phyloP scores from a whole-genome alignment of 345 rosid genomes.

The Kernera saxatilis region DNA sequence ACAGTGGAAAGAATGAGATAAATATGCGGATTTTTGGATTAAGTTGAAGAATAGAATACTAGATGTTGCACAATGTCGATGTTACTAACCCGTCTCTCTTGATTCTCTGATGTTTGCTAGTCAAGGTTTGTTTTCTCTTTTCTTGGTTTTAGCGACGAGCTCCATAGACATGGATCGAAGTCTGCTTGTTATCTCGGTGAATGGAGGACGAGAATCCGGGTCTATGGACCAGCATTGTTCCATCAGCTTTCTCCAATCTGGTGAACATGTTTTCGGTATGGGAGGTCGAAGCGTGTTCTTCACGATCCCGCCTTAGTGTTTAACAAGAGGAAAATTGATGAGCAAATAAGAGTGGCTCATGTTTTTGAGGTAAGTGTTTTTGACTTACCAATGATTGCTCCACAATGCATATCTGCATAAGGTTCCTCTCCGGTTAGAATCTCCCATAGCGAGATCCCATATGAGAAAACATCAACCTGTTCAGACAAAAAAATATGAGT shows the following conservation, averaged over 20 bases:
- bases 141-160: conserved; percentile 29
- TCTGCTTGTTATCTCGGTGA: conserved; percentile 50
- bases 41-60: background rate
- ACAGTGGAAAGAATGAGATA: conserved; percentile 4
- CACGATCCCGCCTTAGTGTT: conserved; percentile 51
- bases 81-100: background rate
- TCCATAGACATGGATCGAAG: conserved; percentile 43
- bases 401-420: conserved; percentile 72
- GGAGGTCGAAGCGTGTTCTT: conserved; percentile 60
- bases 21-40: background rate
- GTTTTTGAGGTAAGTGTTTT: conserved; percentile 16
- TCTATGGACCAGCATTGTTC: conserved; percentile 65
- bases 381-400: conserved; percentile 62
- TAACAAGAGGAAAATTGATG: background rate
- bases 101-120: conserved; percentile 1
- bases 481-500: background rate
- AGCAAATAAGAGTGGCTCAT: background rate
- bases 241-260: conserved; percentile 56
- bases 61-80: background rate
- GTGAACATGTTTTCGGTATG: conserved; percentile 46
- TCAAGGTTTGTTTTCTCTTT: conserved; percentile 26
- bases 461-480: conserved; percentile 53
- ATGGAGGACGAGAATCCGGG: conserved; percentile 54
- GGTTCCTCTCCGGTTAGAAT: conserved; percentile 71
- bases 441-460: conserved; percentile 75